phyloP scores from a whole-genome alignment of 2,329 filamentous ascomycete species.

The Fusarium irregulare region DNA sequence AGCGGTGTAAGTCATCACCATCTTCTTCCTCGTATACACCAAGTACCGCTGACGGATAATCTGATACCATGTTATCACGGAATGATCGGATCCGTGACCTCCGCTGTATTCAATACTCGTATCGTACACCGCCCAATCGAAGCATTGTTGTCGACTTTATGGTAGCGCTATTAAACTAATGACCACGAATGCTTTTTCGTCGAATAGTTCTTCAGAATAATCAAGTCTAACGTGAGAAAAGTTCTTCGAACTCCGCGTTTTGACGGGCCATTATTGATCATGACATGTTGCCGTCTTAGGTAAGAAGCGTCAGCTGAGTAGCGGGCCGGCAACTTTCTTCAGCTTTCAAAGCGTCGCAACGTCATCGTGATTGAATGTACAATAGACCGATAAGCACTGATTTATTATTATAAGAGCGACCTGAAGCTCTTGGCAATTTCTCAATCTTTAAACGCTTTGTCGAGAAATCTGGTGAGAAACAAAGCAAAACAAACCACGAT shows the following conservation, averaged over 20 bases:
- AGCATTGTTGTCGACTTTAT: neutral
- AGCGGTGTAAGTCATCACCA: neutral
- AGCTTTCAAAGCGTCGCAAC: neutral
- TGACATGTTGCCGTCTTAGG: neutral
- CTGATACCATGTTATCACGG: neutral
- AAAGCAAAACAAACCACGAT: neutral
- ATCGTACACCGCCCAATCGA: neutral
- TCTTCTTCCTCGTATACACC: neutral
- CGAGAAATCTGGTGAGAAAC: neutral
- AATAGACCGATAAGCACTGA: neutral
- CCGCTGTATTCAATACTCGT: neutral
- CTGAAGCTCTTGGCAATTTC: too few species aligned
- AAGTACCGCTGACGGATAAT: neutral
- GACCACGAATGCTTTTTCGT: too few species aligned
- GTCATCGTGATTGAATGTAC: neutral
- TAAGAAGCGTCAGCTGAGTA: neutral
- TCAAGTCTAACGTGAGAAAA: neutral
- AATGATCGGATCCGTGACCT: neutral
- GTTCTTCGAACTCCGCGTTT: neutral
- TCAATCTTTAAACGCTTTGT: accelerated
- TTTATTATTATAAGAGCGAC: neutral
- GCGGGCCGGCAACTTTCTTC: neutral
- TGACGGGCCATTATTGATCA: neutral
- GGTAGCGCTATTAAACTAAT: neutral
- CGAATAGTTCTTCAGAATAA: too few species aligned